Evolutionary conservation across 139 green algal species (phyloP).

Genomic region (Desmodesmus armatus): DNA sequence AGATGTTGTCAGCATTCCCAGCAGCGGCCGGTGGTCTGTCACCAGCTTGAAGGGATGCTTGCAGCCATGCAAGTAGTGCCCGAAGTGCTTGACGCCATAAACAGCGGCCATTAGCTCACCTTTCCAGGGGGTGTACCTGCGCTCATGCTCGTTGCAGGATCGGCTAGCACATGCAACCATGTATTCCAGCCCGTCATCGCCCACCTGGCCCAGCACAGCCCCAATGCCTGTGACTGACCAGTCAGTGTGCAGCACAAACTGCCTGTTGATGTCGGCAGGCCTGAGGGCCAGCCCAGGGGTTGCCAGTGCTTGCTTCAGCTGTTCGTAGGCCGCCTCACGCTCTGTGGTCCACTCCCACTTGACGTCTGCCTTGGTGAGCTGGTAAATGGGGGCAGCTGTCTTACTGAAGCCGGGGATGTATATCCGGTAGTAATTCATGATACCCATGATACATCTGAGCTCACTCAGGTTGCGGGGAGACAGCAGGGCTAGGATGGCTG

Average conservation of each 20-base stretch:
- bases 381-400: slow-evolving; percentile 43
- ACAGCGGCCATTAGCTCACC: slow-evolving; percentile 25
- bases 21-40: no score
- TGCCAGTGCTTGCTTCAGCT: slow-evolving; percentile 11
- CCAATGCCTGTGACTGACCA: slow-evolving; percentile 30
- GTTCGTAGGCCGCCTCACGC: slow-evolving; percentile 17
- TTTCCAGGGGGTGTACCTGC: background rate
- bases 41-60: slow-evolving; percentile 20
- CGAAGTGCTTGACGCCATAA: background rate
- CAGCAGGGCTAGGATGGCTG: slow-evolving; percentile 44
- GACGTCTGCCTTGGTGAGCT: slow-evolving; percentile 37
- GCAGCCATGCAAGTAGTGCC: background rate
- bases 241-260: slow-evolving; percentile 40
- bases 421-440: slow-evolving; percentile 51
- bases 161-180: no score
- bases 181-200: no score
- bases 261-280: background rate
- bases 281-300: background rate
- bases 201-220: slow-evolving; percentile 53
- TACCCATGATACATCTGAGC: slow-evolving; percentile 45
- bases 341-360: slow-evolving; percentile 27
- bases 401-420: slow-evolving; percentile 47
- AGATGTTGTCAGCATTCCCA: no score
- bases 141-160: slow-evolving; percentile 38
- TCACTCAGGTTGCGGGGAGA: slow-evolving; percentile 39